Conservation (phyloP, 2,329 filamentous ascomycete species). For the Alternaria incomplexa region DNA sequence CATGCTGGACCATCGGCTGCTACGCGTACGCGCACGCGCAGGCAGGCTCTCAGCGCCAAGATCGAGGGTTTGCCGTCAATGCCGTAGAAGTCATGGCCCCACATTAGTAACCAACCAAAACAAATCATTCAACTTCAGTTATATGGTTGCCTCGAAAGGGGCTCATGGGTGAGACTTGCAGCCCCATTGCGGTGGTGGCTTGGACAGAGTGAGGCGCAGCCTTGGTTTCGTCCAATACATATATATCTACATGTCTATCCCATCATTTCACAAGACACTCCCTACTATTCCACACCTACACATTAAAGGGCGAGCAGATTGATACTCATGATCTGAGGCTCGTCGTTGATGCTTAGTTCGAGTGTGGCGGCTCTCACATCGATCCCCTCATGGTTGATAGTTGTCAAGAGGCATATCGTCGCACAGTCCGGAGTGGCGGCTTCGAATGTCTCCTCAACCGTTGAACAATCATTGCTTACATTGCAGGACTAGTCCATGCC, state of each 20-base stretch:
- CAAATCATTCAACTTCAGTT: background rate
- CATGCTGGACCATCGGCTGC: background rate
- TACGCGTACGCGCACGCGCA: background rate
- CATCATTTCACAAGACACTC: background rate
- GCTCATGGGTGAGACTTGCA: constrained; percentile 29
- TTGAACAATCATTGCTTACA: constrained; percentile 25
- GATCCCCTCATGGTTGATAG: constrained; percentile 16
- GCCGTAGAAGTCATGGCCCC: constrained; percentile 5
- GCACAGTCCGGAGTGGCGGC: background rate
- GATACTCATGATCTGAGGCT: background rate
- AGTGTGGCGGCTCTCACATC: constrained; percentile 26
- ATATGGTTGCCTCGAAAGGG: constrained; percentile 15
- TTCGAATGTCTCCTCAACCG: background rate
- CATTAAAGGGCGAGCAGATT: background rate
- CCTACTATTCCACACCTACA: background rate
- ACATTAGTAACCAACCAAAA: constrained; percentile 10
- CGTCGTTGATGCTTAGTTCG: constrained; percentile 28
- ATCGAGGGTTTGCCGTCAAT: background rate
- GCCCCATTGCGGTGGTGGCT: constrained; percentile 32
- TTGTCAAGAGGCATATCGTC: constrained; percentile 5
- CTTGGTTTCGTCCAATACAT: constrained; percentile 27
- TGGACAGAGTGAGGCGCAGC: constrained; percentile 45
- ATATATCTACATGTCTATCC: constrained; percentile 23
- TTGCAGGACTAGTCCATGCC: constrained; percentile 26
- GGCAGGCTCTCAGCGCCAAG: background rate